phyloP scores from a whole-genome alignment of 306 rosid genomes.

The Comarum palustre region DNA sequence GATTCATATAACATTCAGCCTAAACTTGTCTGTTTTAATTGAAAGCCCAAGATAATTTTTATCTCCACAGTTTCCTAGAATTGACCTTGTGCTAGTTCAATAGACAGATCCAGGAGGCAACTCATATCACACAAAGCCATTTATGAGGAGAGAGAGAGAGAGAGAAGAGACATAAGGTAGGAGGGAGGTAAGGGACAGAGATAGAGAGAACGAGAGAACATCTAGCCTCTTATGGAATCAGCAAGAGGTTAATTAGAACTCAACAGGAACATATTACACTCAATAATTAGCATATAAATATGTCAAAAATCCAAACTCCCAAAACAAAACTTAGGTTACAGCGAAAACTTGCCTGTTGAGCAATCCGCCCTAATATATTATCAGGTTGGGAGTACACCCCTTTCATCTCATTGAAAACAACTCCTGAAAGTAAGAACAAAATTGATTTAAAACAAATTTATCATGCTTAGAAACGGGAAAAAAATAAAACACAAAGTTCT shows the following conservation, averaged over 20 bases:
- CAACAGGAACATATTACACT: not conserved
- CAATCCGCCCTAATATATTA: conserved; percentile 70
- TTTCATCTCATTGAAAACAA: conserved; percentile 98
- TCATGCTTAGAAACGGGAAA: not conserved
- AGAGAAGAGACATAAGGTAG: not conserved
- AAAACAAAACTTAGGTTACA: not conserved
- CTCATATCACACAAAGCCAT: not conserved
- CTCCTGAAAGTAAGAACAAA: conserved; percentile 55
- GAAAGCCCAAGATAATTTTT: not conserved
- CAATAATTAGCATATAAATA: not conserved
- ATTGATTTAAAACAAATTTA: not conserved
- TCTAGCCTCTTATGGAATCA: not conserved
- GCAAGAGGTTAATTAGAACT: not conserved
- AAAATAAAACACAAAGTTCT: not conserved
- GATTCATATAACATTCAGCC: conserved; percentile 5
- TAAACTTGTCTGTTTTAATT: not conserved
- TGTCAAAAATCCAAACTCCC: not conserved
- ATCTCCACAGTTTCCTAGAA: not conserved
- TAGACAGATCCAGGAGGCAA: not conserved
- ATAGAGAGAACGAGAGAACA: not conserved
- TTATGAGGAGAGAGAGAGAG: not conserved
- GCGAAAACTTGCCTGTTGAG: conserved; percentile 78
- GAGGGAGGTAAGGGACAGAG: not conserved
- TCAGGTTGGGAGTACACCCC: conserved; percentile 99
- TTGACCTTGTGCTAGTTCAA: not conserved